Evolutionary conservation across 2,329 filamentous ascomycete species (phyloP).

Genomic region (Fusarium circinatum): DNA sequence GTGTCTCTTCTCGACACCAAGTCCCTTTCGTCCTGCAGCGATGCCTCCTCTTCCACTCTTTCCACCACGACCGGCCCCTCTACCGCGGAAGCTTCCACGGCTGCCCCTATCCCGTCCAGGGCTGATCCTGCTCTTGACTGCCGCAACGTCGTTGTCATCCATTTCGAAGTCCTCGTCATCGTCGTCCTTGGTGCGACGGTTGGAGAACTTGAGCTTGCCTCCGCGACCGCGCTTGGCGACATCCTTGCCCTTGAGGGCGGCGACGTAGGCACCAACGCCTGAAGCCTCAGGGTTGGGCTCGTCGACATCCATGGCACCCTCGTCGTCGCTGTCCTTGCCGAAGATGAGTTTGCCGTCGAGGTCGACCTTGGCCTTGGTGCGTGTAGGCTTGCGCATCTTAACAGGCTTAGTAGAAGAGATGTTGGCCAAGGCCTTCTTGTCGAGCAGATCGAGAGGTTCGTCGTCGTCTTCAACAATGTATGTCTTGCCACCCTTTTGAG

Average conservation of each 20-base stretch:
- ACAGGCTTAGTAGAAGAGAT: constrained; percentile 91
- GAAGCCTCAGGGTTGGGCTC: constrained; percentile 65
- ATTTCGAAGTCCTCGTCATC: constrained; percentile 64
- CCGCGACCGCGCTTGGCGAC: constrained; percentile 71
- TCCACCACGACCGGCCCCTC: constrained; percentile 47
- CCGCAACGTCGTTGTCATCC: constrained; percentile 62
- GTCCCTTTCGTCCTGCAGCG: constrained; percentile 57
- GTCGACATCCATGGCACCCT: constrained; percentile 72
- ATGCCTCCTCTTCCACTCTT: constrained; percentile 61
- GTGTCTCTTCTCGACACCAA: constrained; percentile 62
- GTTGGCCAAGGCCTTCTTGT: constrained; percentile 87
- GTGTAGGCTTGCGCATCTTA: constrained; percentile 66
- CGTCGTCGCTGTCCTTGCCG: constrained; percentile 64
- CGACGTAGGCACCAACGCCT: constrained; percentile 75
- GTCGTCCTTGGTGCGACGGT: constrained; percentile 62
- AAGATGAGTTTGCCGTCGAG: constrained; percentile 85
- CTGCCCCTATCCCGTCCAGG: constrained; percentile 53
- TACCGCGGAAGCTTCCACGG: constrained; percentile 46
- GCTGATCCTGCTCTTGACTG: constrained; percentile 62
- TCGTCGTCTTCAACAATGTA: constrained; percentile 96
- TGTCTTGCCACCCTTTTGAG: constrained; percentile 71
- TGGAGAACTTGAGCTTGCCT: constrained; percentile 77
- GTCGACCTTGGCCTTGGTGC: constrained; percentile 74
- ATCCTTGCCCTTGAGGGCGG: constrained; percentile 74
- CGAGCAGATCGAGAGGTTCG: constrained; percentile 93